Evolutionary conservation across 352 stramenopile species (phyloP), one percentile per base, ranked within the genome.

Genomic region (Stramenopiles sp.): DNA sequence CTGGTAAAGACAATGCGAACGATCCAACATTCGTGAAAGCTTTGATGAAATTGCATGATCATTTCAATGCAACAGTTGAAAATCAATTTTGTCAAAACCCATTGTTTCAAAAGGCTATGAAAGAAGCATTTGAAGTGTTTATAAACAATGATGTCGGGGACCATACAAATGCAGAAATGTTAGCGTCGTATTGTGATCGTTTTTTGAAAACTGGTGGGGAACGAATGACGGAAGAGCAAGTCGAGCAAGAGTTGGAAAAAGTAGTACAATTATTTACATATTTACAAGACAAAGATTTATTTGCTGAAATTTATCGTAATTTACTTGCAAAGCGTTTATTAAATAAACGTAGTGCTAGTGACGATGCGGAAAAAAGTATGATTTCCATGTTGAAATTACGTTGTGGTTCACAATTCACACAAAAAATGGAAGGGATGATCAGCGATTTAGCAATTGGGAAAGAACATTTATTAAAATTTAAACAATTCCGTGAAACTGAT

Each of bases 391-490:
- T 99, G 30, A 99, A 99, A 87, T 87, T 98, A 74, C 90, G 95
- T 73, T 99, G 95, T 83, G 96, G 96, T 82, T 94, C 95, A 7
- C 95, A 99, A 85, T 99, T 99, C 83, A 99, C 96, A 31, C 94
- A 92, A 33, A 95, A 96, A 86, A 98, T 99, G 95, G 96, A 99
- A 85, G 96, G 96, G 81, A 99, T 99, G 96, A 91, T 99, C 84
- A 98, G 97, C 83, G 96, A 99, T 83, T 82, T 99, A 80, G 90
- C 93, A 23, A 97, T 98, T 63, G 95, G 94, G 53, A 94, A 86
- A 79, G 95, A 99, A 78, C 94, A 98, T 83, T 93, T 97, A 81
- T 89, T 92, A 69, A 93, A 97, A 80, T 99, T 99, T 83, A 69
- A 27, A 23, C 20, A 27, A 20, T 23, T 27, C 27, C 53, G 20